These are phyloP conservation scores for Delonix regia DNA, from an alignment of 306 rosid genomes.

Conservation along the genomic window DNA sequence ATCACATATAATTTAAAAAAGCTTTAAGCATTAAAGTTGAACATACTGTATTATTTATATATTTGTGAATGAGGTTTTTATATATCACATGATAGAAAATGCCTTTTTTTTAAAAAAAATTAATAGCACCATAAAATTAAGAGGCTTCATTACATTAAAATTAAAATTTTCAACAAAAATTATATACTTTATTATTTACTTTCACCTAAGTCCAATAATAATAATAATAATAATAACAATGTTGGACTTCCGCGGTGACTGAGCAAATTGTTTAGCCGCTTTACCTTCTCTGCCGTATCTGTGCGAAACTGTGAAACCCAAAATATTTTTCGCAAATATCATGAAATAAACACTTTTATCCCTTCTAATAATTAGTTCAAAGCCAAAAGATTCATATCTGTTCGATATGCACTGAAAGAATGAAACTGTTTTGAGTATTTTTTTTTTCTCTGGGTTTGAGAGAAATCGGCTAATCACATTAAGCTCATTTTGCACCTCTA, in stretches of 20 bases:
- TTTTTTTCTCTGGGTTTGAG: background rate
- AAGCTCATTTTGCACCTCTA: conserved; percentile 33
- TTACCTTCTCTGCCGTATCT: background rate
- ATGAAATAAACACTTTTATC: background rate
- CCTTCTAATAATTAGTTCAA: background rate
- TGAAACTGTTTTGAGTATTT: background rate
- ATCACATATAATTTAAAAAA: too few species aligned
- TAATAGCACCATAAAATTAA: too few species aligned
- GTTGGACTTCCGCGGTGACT: background rate
- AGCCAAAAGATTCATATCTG: background rate
- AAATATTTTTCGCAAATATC: background rate
- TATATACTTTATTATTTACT: too few species aligned
- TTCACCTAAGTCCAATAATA: too few species aligned
- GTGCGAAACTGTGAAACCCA: background rate
- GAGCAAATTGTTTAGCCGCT: background rate
- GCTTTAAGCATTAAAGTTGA: too few species aligned
- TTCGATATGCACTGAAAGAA: background rate
- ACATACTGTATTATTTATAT: too few species aligned
- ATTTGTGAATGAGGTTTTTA: too few species aligned
- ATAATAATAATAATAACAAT: too few species aligned
- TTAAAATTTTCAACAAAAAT: too few species aligned
- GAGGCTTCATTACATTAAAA: too few species aligned
- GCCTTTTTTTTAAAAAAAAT: too few species aligned
- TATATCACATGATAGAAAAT: too few species aligned
- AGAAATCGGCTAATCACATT: background rate